Conservation (phyloP, 306 rosid genomes). For the Prunus campanulata region DNA sequence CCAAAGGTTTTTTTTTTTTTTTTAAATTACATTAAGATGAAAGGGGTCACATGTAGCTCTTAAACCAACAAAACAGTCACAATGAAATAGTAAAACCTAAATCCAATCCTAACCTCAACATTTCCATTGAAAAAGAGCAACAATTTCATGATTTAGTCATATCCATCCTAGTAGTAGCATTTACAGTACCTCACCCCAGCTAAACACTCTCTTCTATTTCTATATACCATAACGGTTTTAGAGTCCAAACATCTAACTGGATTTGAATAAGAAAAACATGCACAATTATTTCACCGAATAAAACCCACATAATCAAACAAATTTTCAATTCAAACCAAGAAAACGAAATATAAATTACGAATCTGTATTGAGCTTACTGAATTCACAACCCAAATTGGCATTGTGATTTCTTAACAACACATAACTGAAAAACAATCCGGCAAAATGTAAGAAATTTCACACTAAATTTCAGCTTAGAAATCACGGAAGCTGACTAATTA, state of each 20-base stretch:
- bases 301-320: background rate
- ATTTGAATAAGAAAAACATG: background rate
- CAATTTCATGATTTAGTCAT: background rate
- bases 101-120: background rate
- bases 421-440: background rate
- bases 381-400: background rate
- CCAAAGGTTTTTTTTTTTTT: background rate
- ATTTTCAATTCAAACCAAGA: background rate
- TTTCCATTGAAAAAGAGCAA: background rate
- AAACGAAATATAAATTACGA: background rate
- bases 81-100: background rate
- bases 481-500: background rate
- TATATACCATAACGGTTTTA: background rate
- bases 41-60: background rate
- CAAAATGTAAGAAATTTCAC: background rate
- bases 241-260: background rate
- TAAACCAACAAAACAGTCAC: background rate
- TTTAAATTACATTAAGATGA: background rate
- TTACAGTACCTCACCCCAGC: background rate
- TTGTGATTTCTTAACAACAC: background rate
- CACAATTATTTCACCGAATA: background rate
- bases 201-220: background rate
- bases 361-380: background rate
- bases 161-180: background rate
- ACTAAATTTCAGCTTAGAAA: slow-evolving; percentile 1